phyloP scores from a whole-genome alignment of 345 rosid genomes.

The rapeseed (Brassica napus) region Da-Ae NC_063451.1:34233501-34234000 shows the following conservation, averaged over 20 bases:
- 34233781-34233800: not conserved
- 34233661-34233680: too few relatives aligned
- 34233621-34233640: too few relatives aligned
- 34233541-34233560: too few relatives aligned
- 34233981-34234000: slow-evolving; percentile 23
- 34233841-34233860: slow-evolving; percentile 24
- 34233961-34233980: slow-evolving; percentile 11
- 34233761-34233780: not conserved
- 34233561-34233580: too few relatives aligned
- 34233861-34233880: slow-evolving; percentile 29
- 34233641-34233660: too few relatives aligned
- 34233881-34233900: not conserved
- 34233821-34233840: slow-evolving; percentile 17
- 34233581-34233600: too few relatives aligned
- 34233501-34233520: too few relatives aligned
- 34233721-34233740: not conserved
- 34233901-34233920: not conserved
- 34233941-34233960: slow-evolving; percentile 14
- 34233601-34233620: too few relatives aligned
- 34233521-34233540: too few relatives aligned
- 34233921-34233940: slow-evolving; percentile 15
- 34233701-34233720: not conserved
- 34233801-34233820: not conserved
- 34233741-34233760: not conserved
- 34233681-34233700: too few relatives aligned